Base-by-base conservation (phyloP, 805 yeast genomes). In the Middelhovenomyces tepae region DNA sequence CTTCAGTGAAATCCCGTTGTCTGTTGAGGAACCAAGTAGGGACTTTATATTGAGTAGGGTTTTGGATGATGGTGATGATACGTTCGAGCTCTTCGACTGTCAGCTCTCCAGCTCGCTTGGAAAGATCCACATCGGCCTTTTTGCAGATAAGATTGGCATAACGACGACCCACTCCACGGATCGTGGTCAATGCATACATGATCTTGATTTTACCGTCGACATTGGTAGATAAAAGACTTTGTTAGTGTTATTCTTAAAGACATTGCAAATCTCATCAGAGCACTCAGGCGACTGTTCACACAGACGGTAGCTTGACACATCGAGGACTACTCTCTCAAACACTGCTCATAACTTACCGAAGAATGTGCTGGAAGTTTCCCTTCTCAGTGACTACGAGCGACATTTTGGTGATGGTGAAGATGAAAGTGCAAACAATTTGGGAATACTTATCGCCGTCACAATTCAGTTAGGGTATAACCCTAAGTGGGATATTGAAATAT, bases 121-220 rank as follows among this genome's bases (percentile, higher is more conserved):
- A 62, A 71, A 93, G 79, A 69, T 84, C 94, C 65, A 91, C 93
- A 78, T 91, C 99, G 62, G 99, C 99, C 81, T 89, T 93, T 84
- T 93, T 93, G 79, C 97, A 91, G 65, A 91, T 95, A 75, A 91
- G 77, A 87, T 93, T 91, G 71, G 98, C 77, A 83, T 89, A 93
- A 77, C 99, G 91, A 74, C 97, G 93, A 77, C 98, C 98, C 62
- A 91, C 97, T 87, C 99, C 99, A 77, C 95, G 84, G 69, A 91
- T 93, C 73, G 87, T 82, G 78, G 98, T 87, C 75, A 91, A 77
- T 69, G 99, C 99, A 84, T 87, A 93, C 91, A 91, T 93, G 71
- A 91, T 79, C 81, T 91, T 91, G 79, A 89, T 89, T 86, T 94
- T 87, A 82, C 99, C 99, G 73, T 91, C 99, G 69, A 91, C 96